phyloP scores from a whole-genome alignment of 23 red algal genomes.

The Chondrus crispus region DNA sequence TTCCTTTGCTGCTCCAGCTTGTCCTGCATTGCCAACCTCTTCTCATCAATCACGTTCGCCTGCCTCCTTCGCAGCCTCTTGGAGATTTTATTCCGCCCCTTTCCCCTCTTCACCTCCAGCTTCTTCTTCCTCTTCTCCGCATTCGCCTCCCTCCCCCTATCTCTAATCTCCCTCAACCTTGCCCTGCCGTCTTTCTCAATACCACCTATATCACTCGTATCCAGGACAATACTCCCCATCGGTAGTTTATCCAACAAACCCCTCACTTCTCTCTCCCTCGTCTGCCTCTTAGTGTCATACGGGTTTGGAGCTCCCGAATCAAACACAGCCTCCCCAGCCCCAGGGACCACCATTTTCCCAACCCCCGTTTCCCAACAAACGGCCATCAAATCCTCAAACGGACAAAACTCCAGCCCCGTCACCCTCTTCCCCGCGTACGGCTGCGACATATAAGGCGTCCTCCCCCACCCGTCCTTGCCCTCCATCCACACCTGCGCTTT shows the following conservation, averaged over 20 bases:
- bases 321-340: slow-evolving; percentile 74
- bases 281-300: slow-evolving; percentile 63
- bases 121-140: slow-evolving; percentile 42
- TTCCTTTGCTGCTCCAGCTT: slow-evolving; percentile 16
- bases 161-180: slow-evolving; percentile 57
- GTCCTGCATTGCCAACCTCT: background rate
- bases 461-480: background rate
- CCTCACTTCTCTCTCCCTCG: slow-evolving; percentile 74
- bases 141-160: slow-evolving; percentile 39
- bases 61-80: slow-evolving; percentile 56
- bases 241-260: slow-evolving; percentile 86
- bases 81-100: slow-evolving; percentile 71
- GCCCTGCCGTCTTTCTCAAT: slow-evolving; percentile 64
- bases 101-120: slow-evolving; percentile 1
- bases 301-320: slow-evolving; percentile 79
- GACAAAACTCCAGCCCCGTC: slow-evolving; percentile 63
- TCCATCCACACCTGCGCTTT: slow-evolving; percentile 51
- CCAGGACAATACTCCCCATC: slow-evolving; percentile 73
- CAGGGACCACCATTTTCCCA: slow-evolving; percentile 78
- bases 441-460: background rate
- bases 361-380: slow-evolving; percentile 77
- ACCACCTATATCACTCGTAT: slow-evolving; percentile 50
- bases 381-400: slow-evolving; percentile 93
- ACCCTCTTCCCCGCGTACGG: slow-evolving; percentile 29
- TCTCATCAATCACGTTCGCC: background rate